A percentile compares a stretch with the other conserved stretches of the same genome.
These are phyloP conservation scores for Friedmanniomyces simplex DNA, from an alignment of 495 filamentous ascomycete genomes.

Conservation along the genomic window DNA sequence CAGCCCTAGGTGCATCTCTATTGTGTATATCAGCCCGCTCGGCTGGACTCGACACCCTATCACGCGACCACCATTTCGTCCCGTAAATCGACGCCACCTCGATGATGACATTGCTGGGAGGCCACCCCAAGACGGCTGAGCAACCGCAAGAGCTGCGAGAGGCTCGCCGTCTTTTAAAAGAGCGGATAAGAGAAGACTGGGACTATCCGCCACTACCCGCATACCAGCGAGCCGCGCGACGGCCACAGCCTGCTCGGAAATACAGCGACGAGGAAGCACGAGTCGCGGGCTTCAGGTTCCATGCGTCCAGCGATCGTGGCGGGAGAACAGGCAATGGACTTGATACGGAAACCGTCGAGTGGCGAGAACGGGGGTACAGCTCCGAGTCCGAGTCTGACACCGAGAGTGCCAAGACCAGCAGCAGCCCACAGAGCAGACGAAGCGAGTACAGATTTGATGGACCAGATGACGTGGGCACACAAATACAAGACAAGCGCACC, in stretches of 20 bases:
- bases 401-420: neutral
- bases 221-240: conserved; percentile 25
- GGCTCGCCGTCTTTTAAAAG: conserved; percentile 34
- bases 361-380: conserved; percentile 34
- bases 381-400: conserved; percentile 17
- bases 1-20: too few relatives aligned
- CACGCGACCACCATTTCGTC: too few relatives aligned
- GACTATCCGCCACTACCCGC: conserved; percentile 22
- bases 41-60: too few relatives aligned
- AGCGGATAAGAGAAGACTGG: conserved; percentile 52
- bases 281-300: conserved; percentile 17
- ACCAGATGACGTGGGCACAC: conserved; percentile 48
- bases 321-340: conserved; percentile 8
- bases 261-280: neutral
- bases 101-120: conserved; percentile 9
- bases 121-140: conserved; percentile 1
- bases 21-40: too few relatives aligned
- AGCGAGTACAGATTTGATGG: conserved; percentile 52
- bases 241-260: conserved; percentile 28
- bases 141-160: conserved; percentile 23
- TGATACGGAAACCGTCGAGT: conserved; percentile 27
- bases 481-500: conserved; percentile 27
- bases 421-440: neutral
- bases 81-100: too few relatives aligned
- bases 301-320: neutral